These are phyloP conservation scores for Fusarium brachygibbosum DNA, from an alignment of 2,329 filamentous ascomycete species.

Conservation along the genomic window DNA sequence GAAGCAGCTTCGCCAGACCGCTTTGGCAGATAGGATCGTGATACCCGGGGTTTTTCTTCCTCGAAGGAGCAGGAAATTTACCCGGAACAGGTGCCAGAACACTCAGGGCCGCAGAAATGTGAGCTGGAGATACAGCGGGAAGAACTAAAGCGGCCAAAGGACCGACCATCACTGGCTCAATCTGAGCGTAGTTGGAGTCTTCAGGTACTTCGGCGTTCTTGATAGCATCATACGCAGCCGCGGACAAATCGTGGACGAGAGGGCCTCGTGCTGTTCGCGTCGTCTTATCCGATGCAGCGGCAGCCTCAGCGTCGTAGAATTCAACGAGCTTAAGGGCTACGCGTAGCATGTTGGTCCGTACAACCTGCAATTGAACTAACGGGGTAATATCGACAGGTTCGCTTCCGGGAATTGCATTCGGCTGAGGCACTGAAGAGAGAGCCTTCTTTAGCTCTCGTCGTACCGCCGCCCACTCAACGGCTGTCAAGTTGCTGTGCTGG, in stretches of 20 bases:
- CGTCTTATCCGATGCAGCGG: constrained; percentile 52
- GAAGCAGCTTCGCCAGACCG: constrained; percentile 86
- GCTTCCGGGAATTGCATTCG: constrained; percentile 41
- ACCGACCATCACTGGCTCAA: constrained; percentile 83
- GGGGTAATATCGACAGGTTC: constrained; percentile 65
- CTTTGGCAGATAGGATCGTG: constrained; percentile 83
- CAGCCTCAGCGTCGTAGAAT: constrained; percentile 73
- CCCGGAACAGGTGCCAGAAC: constrained; percentile 80
- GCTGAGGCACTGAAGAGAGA: constrained; percentile 58
- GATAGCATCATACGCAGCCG: constrained; percentile 65
- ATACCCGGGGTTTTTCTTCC: constrained; percentile 82
- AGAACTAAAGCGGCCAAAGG: constrained; percentile 85
- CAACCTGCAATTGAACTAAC: constrained; percentile 80
- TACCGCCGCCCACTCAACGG: constrained; percentile 70
- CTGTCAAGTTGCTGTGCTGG: constrained; percentile 76
- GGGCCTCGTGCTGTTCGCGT: constrained; percentile 51
- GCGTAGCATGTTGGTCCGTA: constrained; percentile 91
- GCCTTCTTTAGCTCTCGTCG: constrained; percentile 60
- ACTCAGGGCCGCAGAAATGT: constrained; percentile 84
- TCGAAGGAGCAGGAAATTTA: constrained; percentile 81
- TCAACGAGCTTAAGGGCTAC: constrained; percentile 88
- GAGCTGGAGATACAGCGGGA: constrained; percentile 84
- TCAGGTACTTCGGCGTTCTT: constrained; percentile 54
- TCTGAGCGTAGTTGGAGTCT: constrained; percentile 65
- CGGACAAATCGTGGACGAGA: constrained; percentile 66